Percentiles rank a stretch among this genome's conserved stretches.
These are phyloP conservation scores for Colletotrichum navitas DNA, from an alignment of 2,329 filamentous ascomycete genomes.

Conservation along the genomic window DNA sequence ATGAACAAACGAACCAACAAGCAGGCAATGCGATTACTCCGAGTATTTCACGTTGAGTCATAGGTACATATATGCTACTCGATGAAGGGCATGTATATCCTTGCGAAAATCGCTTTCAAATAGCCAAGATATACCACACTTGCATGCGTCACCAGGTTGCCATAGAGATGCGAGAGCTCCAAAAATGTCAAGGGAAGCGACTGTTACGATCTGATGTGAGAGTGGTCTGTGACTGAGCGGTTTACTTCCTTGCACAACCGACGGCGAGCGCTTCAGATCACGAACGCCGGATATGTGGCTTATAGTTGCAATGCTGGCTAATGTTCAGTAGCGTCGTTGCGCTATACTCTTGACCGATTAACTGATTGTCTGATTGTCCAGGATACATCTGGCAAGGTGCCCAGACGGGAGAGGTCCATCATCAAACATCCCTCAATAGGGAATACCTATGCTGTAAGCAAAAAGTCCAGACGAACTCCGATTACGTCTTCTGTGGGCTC, in stretches of 20 bases:
- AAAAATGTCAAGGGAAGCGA: no score
- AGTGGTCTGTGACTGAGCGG: no score
- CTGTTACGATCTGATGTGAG: background rate
- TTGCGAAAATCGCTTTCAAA: no score
- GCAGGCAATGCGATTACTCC: background rate
- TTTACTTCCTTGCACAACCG: background rate
- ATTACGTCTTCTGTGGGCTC: conserved; percentile 38
- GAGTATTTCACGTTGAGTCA: background rate
- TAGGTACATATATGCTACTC: background rate
- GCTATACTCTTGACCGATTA: background rate
- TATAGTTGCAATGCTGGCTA: background rate
- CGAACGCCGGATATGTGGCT: background rate
- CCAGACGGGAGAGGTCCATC: conserved; percentile 18
- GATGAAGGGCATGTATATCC: background rate
- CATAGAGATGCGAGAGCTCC: background rate
- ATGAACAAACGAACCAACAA: conserved; percentile 1
- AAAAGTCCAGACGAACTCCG: conserved; percentile 1
- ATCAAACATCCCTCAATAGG: conserved; percentile 14
- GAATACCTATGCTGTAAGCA: background rate
- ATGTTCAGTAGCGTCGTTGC: background rate
- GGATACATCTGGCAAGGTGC: conserved; percentile 13
- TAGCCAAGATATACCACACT: background rate
- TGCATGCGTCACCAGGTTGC: background rate
- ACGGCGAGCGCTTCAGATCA: background rate
- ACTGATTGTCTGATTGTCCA: conserved; percentile 5